These are phyloP conservation scores for Lasiosphaeria miniovina DNA, from an alignment of 495 filamentous ascomycete species.

Conservation along the genomic window DNA sequence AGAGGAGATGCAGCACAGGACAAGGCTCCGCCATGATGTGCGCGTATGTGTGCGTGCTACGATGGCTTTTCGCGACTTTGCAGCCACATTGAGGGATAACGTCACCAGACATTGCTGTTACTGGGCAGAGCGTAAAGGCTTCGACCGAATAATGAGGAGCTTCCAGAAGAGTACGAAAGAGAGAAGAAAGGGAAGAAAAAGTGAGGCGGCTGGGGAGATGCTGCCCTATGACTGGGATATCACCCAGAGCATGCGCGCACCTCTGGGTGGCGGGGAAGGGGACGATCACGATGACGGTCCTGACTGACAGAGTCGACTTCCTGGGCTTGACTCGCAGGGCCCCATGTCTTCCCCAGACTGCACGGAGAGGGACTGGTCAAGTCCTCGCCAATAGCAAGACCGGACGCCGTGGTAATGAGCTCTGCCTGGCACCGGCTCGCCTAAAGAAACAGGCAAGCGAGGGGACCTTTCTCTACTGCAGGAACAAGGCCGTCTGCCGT, in stretches of 20 bases:
- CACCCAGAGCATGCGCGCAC: constrained; percentile 4
- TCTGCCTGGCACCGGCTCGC: not conserved
- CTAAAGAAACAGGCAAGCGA: not conserved
- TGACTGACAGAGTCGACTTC: not conserved
- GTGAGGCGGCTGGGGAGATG: constrained; percentile 2
- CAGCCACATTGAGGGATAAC: constrained; percentile 6
- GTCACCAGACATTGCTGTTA: constrained; percentile 16
- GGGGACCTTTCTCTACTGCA: not conserved
- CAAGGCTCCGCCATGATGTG: not conserved
- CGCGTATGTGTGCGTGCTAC: no score
- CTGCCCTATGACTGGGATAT: constrained; percentile 3
- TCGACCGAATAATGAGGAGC: not conserved
- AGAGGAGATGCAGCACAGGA: not conserved
- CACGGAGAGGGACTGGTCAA: not conserved
- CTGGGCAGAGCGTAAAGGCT: not conserved
- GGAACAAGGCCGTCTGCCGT: not conserved
- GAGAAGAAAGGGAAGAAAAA: not conserved
- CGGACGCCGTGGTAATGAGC: not conserved
- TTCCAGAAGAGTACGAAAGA: constrained; percentile 4
- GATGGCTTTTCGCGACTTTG: not conserved
- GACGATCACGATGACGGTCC: not conserved
- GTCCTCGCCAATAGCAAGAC: not conserved
- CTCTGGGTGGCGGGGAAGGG: not conserved
- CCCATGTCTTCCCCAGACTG: not conserved
- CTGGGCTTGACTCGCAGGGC: not conserved